Conservation (phyloP, 345 rosid genomes). For the Streptanthus diversifolius region DNA sequence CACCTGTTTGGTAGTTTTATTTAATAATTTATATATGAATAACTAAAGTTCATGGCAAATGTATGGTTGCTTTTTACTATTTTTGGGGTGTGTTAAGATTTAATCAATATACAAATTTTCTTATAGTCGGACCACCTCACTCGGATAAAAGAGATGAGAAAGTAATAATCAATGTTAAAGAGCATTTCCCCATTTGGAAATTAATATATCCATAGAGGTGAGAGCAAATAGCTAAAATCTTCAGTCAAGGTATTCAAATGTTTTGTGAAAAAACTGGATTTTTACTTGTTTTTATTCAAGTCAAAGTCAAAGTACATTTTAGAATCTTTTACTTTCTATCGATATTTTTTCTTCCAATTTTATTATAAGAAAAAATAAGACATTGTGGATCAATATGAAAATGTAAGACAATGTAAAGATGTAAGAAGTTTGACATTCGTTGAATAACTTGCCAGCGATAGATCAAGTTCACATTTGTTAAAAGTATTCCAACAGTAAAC, state of each 20-base stretch:
- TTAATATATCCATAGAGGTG: background rate
- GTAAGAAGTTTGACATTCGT: background rate
- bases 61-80: slow-evolving; percentile 5
- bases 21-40: background rate
- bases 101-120: background rate
- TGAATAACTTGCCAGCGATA: too few relatives aligned
- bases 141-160: background rate
- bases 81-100: slow-evolving; percentile 10
- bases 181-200: background rate
- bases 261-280: background rate
- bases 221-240: background rate
- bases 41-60: background rate
- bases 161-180: background rate
- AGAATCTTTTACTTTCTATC: too few relatives aligned
- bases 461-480: too few relatives aligned
- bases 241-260: background rate
- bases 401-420: background rate
- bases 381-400: too few relatives aligned
- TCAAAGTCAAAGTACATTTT: too few relatives aligned
- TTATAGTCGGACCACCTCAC: slow-evolving; percentile 6
- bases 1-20: background rate
- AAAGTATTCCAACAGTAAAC: too few relatives aligned
- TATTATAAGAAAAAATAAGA: too few relatives aligned
- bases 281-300: too few relatives aligned
- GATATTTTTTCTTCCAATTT: too few relatives aligned